Percentiles rank a stretch among this genome's conserved stretches.
These are phyloP conservation scores for Neopestalotiopsis rosae DNA, from an alignment of 2,329 filamentous ascomycete genomes.

Conservation along the genomic window DNA sequence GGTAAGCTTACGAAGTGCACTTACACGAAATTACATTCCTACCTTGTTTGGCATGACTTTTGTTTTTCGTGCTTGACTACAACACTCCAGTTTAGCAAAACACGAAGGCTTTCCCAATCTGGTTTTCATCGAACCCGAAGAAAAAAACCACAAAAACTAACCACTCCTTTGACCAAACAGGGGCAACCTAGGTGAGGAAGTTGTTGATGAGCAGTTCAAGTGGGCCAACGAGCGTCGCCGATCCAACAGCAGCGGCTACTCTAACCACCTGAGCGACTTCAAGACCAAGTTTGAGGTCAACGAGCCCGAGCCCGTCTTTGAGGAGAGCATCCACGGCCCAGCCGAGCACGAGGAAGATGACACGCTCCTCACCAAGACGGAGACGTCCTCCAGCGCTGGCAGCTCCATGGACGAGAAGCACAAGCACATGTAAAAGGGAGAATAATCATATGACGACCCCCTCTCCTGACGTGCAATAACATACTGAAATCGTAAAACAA, in stretches of 20 bases:
- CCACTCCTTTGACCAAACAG: constrained; percentile 50
- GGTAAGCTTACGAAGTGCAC: constrained; percentile 62
- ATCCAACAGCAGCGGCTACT: constrained; percentile 85
- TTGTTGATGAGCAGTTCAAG: constrained; percentile 83
- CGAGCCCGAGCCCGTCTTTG: constrained; percentile 89
- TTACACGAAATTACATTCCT: no score
- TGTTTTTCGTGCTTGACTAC: no score
- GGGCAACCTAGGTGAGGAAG: constrained; percentile 84
- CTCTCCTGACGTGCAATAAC: not conserved
- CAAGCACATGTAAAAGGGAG: constrained; percentile 20
- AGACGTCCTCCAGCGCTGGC: constrained; percentile 64
- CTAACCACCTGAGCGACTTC: constrained; percentile 74
- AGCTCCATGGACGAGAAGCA: constrained; percentile 61
- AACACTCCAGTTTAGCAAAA: no score
- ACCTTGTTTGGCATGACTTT: no score
- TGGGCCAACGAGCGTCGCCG: constrained; percentile 87
- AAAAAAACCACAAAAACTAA: no score
- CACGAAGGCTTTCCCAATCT: no score
- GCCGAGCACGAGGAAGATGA: constrained; percentile 60
- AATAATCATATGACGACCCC: not conserved
- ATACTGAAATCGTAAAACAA: not conserved
- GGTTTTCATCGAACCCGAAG: no score
- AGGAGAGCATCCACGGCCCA: constrained; percentile 81
- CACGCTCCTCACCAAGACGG: constrained; percentile 56
- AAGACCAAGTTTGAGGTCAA: constrained; percentile 97